Evolutionary conservation across 306 rosid species (phyloP).

Genomic region (Ormosia semicastrata): DNA sequence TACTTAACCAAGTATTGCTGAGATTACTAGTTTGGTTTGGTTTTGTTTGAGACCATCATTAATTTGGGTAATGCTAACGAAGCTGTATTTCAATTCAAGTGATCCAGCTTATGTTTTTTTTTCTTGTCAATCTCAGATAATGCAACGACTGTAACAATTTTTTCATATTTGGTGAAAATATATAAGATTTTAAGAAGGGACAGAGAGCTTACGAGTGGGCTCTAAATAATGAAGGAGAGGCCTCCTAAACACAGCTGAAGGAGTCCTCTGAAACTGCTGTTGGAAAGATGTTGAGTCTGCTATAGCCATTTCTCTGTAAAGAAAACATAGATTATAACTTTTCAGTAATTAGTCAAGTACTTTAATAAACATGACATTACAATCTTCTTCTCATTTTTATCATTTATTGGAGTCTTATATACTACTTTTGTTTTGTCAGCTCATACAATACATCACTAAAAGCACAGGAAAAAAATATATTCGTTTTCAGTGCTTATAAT

Average conservation of each 20-base stretch:
- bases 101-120: background rate
- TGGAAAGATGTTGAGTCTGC: background rate
- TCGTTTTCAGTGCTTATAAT: background rate
- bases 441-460: background rate
- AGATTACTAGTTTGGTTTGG: background rate
- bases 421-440: too few relatives aligned
- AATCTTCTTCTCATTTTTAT: background rate
- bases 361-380: background rate
- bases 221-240: constrained; percentile 30
- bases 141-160: background rate
- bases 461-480: background rate
- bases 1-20: background rate
- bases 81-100: too few relatives aligned
- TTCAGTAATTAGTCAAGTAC: background rate
- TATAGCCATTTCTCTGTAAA: constrained; percentile 25
- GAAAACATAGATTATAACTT: background rate
- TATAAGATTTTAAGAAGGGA: background rate
- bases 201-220: constrained; percentile 17
- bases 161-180: background rate
- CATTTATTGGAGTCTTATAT: too few relatives aligned
- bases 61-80: background rate
- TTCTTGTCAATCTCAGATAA: background rate
- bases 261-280: background rate
- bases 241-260: constrained; percentile 26
- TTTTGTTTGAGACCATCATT: background rate